A percentile compares a stretch with the other conserved stretches of the same genome.
These are phyloP conservation scores for Ascochyta fabae DNA, from an alignment of 2,329 filamentous ascomycete genomes.

Conservation along the genomic window DNA sequence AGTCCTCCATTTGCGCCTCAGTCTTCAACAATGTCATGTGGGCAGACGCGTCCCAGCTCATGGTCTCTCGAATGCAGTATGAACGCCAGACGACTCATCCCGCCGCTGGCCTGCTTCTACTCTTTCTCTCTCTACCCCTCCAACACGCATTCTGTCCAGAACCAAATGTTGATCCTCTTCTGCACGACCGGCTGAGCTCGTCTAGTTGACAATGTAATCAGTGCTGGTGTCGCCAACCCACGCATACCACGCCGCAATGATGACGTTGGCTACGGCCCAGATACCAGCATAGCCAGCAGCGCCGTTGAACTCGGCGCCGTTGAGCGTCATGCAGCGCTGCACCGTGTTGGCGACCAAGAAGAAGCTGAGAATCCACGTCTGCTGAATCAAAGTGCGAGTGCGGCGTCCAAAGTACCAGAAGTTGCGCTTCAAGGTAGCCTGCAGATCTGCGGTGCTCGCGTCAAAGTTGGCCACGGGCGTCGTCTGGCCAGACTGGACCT, in stretches of 20 bases:
- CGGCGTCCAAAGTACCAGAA: slow-evolving; percentile 74
- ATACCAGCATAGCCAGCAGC: slow-evolving; percentile 74
- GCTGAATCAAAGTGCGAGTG: slow-evolving; percentile 64
- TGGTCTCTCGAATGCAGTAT: background rate
- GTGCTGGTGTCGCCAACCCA: slow-evolving; percentile 55
- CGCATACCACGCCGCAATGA: slow-evolving; percentile 64
- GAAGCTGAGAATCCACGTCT: slow-evolving; percentile 58
- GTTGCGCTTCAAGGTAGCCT: slow-evolving; percentile 75
- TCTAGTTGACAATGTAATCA: slow-evolving; percentile 24
- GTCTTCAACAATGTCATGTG: background rate
- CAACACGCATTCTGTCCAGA: background rate
- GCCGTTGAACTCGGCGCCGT: slow-evolving; percentile 72
- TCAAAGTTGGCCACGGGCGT: slow-evolving; percentile 66
- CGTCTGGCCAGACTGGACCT: slow-evolving; percentile 55
- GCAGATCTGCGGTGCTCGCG: slow-evolving; percentile 68
- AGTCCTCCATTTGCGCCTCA: background rate
- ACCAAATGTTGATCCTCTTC: background rate
- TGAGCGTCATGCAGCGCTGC: slow-evolving; percentile 71
- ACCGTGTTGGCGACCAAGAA: slow-evolving; percentile 62
- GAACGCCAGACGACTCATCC: background rate
- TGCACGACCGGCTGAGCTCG: background rate
- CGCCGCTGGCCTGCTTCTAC: background rate
- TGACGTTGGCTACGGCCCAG: slow-evolving; percentile 71
- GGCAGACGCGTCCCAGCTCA: background rate
- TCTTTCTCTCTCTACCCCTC: background rate